Base-by-base conservation (phyloP, 2,329 filamentous ascomycete genomes). In the Aspergillus pseudoglaucus region DNA sequence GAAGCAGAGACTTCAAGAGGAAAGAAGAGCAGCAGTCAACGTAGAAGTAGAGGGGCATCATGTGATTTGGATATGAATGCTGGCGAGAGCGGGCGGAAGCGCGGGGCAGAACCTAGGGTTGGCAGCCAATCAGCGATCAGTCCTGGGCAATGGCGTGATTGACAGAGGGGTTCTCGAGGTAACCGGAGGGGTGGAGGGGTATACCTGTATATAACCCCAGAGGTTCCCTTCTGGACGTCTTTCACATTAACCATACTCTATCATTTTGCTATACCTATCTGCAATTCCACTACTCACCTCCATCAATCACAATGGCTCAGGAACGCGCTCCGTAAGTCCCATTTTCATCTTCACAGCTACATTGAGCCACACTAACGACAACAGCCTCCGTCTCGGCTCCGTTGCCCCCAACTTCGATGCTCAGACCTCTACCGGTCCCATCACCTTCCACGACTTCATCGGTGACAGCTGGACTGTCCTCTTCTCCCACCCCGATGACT, bases 401-500 rank as follows among this genome's bases (percentile, higher is more conserved):
- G 75, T 72, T 62, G 83, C 83, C 61, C 83, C 83, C 58, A 80
- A 87, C 75, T 86, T 87, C 75, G 69, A 83, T 59, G 81, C 83
- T 52, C 77, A 84, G 61, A 85, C 83, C 58, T 86, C 83, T 55
- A 72, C 75, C 53, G 83, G 83, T 49, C 75, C 75, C 47, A 84
- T 86, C 65, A 76, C 85, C 70, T 87, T 87, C 76, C 83, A 87
- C 72, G 74, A 85, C 59, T 87, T 81, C 75, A 84, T 86, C 57
- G 83, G 81, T 60, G 75, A 84, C 73, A 81, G 76, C 59, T 87
- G 83, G 82, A 80, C 83, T 51, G 75, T 87, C 53, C 76, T 87
- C 57, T 87, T 87, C 77, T 85, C 82, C 40, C 83, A 87, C 72
- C 83, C 83, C 39, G 68, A 69, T 62, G 90, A 96, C 74, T 96